Conservation (phyloP, 1,284 basidiomycete species). For the Schizopora paradoxa region DNA sequence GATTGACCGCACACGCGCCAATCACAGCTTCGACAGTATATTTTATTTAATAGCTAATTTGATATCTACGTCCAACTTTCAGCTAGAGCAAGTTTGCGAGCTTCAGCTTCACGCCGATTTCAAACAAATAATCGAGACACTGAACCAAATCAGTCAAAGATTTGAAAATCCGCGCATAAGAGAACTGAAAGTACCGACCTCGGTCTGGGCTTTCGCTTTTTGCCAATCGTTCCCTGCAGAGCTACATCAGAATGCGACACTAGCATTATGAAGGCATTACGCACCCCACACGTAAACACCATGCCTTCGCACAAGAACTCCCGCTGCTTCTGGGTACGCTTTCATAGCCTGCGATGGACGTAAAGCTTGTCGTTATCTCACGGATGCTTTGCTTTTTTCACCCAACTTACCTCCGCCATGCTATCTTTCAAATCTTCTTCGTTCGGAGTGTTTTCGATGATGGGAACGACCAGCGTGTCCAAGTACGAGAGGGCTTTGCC, state of each 20-base stretch:
- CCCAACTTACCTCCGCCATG: conserved; percentile 55
- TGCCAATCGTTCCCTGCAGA: conserved; percentile 76
- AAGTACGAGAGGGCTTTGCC: conserved; percentile 71
- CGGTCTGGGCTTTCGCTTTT: conserved; percentile 84
- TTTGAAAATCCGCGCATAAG: background rate
- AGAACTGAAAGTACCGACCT: conserved; percentile 36
- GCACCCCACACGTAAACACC: conserved; percentile 83
- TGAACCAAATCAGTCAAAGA: conserved; percentile 25
- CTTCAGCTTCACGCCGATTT: conserved; percentile 79
- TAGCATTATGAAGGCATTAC: conserved; percentile 22
- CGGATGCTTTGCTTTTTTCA: background rate
- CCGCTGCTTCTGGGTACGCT: conserved; percentile 73
- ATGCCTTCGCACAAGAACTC: conserved; percentile 74
- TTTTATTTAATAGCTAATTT: conserved; percentile 3
- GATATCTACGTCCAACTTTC: too few relatives aligned
- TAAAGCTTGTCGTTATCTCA: background rate
- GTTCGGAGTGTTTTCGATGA: conserved; percentile 84
- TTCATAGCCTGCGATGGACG: conserved; percentile 55
- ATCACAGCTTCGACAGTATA: too few relatives aligned
- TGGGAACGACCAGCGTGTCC: conserved; percentile 80
- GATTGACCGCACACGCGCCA: too few relatives aligned
- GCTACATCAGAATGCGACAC: conserved; percentile 34
- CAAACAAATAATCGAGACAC: conserved; percentile 85
- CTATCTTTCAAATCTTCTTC: conserved; percentile 83
- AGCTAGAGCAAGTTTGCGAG: conserved; percentile 50